A percentile compares a stretch with the other conserved stretches of the same genome.
phyloP scores from a whole-genome alignment of 371 early-diverging fungal species.

The Circinella umbellata region DNA sequence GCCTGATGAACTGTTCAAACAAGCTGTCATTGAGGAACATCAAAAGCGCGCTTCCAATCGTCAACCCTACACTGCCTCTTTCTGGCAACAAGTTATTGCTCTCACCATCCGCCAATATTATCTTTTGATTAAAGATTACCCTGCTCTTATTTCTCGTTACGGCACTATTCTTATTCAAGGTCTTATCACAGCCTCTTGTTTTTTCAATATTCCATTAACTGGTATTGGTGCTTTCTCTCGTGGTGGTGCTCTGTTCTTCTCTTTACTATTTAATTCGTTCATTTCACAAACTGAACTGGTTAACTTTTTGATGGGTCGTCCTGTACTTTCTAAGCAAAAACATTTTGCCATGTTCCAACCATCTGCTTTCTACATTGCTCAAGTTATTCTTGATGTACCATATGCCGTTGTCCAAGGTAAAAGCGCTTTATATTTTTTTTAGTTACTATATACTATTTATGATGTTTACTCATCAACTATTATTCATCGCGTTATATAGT shows the following conservation, averaged over 20 bases:
- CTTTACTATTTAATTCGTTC: slow-evolving; percentile 60
- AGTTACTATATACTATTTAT: too few relatives aligned
- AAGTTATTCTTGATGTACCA: slow-evolving; percentile 51
- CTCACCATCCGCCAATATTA: slow-evolving; percentile 67
- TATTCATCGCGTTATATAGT: slow-evolving; percentile 15
- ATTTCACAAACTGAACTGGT: slow-evolving; percentile 58
- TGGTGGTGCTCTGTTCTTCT: slow-evolving; percentile 71
- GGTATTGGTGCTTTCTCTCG: slow-evolving; percentile 70
- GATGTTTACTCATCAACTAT: neutral
- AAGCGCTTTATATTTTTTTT: neutral
- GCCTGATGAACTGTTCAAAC: slow-evolving; percentile 52
- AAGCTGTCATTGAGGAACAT: slow-evolving; percentile 57
- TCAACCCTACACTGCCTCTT: slow-evolving; percentile 67
- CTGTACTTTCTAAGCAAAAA: slow-evolving; percentile 71
- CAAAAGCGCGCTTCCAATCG: slow-evolving; percentile 56
- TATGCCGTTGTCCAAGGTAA: slow-evolving; percentile 46
- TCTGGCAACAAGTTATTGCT: slow-evolving; percentile 62
- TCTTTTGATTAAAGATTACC: slow-evolving; percentile 53
- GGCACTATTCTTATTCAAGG: slow-evolving; percentile 66
- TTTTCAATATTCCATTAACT: slow-evolving; percentile 56
- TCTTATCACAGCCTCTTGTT: slow-evolving; percentile 73
- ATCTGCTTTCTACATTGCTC: slow-evolving; percentile 63
- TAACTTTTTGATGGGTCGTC: slow-evolving; percentile 57
- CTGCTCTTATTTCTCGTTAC: slow-evolving; percentile 59
- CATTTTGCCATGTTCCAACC: slow-evolving; percentile 70